These are phyloP conservation scores for Coemansia furcata DNA, from an alignment of 192 early-diverging fungal species.

Conservation along the genomic window DNA sequence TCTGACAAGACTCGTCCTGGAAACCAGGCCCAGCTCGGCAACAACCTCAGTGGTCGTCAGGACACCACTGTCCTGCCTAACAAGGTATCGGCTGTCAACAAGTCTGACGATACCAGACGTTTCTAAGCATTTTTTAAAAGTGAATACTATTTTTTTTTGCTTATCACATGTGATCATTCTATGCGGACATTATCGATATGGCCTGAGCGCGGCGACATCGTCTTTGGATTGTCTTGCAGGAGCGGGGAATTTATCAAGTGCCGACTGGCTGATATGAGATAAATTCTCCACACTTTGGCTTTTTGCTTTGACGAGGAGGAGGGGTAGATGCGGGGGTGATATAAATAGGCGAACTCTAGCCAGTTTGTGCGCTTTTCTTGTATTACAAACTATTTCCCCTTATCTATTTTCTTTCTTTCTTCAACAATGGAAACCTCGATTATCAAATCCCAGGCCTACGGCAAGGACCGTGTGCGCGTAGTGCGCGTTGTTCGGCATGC, in stretches of 20 bases:
- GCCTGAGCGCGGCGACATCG: conserved; percentile 6
- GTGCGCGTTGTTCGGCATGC: conserved; percentile 65
- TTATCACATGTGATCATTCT: not conserved
- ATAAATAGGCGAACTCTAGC: not conserved
- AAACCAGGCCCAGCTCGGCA: not conserved
- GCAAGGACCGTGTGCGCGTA: conserved; percentile 73
- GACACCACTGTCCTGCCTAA: not conserved
- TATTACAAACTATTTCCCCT: not conserved
- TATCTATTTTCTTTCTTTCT: not conserved
- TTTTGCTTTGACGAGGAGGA: not conserved
- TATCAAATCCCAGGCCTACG: conserved; percentile 64
- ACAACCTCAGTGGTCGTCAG: not conserved
- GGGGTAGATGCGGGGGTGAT: not conserved
- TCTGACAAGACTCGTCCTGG: not conserved
- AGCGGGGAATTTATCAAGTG: conserved; percentile 4
- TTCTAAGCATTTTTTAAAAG: not conserved
- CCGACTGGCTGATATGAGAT: not conserved
- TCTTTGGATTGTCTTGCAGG: not conserved
- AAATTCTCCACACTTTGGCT: not conserved
- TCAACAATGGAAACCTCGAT: conserved; percentile 46
- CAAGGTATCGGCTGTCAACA: not conserved
- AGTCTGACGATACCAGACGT: not conserved
- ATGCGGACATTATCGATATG: not conserved
- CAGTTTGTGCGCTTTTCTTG: not conserved
- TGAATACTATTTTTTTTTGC: not conserved